Conservation (phyloP, 2,329 filamentous ascomycete genomes). For the Lizonia empirigonia region DNA sequence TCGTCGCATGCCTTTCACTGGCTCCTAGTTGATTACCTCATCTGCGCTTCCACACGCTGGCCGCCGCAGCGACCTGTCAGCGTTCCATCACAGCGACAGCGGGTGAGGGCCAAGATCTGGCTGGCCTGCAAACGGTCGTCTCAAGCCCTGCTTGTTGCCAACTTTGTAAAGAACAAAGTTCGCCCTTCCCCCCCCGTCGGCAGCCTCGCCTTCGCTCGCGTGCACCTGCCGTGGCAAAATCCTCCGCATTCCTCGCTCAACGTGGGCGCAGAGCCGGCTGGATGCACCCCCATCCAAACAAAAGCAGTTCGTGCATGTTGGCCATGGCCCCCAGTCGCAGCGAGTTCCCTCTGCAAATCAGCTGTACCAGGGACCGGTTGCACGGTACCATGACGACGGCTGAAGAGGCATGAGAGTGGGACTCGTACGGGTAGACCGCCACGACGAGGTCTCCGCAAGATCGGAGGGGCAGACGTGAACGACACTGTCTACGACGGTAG, state of each 20-base stretch:
- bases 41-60: slow-evolving; percentile 30
- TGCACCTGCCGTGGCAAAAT: slow-evolving; percentile 11
- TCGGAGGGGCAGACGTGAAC: slow-evolving; percentile 29
- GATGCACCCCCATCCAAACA: slow-evolving; percentile 11
- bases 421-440: slow-evolving; percentile 24
- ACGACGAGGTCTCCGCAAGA: slow-evolving; percentile 20
- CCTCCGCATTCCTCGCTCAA: slow-evolving; percentile 16
- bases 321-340: not conserved
- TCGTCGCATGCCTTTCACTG: slow-evolving; percentile 24
- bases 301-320: slow-evolving; percentile 10
- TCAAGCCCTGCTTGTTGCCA: slow-evolving; percentile 19
- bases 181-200: not conserved
- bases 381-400: slow-evolving; percentile 37
- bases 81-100: slow-evolving; percentile 34
- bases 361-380: slow-evolving; percentile 35
- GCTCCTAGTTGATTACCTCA: slow-evolving; percentile 30
- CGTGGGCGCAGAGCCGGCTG: slow-evolving; percentile 14
- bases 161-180: slow-evolving; percentile 14
- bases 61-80: slow-evolving; percentile 40
- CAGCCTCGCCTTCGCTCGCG: slow-evolving; percentile 22
- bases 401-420: slow-evolving; percentile 24
- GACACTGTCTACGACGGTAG: slow-evolving; percentile 15
- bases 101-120: slow-evolving; percentile 26
- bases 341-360: not conserved
- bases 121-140: slow-evolving; percentile 29